These are phyloP conservation scores for Penicillium sp. DNA, from an alignment of 2,329 filamentous ascomycete species.

Conservation along the genomic window DNA sequence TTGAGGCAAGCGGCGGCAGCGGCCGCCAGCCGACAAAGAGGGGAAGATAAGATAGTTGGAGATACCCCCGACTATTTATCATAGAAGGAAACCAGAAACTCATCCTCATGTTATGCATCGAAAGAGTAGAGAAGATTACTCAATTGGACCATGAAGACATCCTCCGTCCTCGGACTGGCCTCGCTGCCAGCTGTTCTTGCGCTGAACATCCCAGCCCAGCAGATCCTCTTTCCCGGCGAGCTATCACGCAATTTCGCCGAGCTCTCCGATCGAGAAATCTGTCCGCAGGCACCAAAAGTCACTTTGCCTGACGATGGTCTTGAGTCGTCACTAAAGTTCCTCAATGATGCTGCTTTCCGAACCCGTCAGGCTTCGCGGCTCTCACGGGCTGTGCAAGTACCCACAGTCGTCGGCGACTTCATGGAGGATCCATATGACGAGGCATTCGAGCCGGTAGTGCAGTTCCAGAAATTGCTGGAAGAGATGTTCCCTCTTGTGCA, in stretches of 20 bases:
- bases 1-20: slow-evolving; percentile 17
- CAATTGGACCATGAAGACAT: slow-evolving; percentile 13
- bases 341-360: slow-evolving; percentile 29
- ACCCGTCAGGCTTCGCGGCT: slow-evolving; percentile 49
- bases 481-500: slow-evolving; percentile 52
- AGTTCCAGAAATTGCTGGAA: slow-evolving; percentile 52
- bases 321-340: slow-evolving; percentile 27
- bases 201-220: slow-evolving; percentile 26
- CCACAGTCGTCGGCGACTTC: slow-evolving; percentile 43
- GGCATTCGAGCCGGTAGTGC: slow-evolving; percentile 58
- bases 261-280: slow-evolving; percentile 19
- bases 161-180: slow-evolving; percentile 17
- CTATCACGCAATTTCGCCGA: slow-evolving; percentile 2
- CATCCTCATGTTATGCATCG: not conserved
- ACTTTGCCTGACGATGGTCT: slow-evolving; percentile 28
- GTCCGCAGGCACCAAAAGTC: slow-evolving; percentile 31
- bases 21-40: slow-evolving; percentile 15
- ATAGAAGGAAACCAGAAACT: not conserved
- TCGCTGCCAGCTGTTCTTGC: slow-evolving; percentile 19
- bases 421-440: slow-evolving; percentile 52
- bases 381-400: slow-evolving; percentile 56
- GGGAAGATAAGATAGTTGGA: slow-evolving; percentile 14
- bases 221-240: slow-evolving; percentile 20
- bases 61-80: not conserved
- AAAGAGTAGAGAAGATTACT: not conserved